These are phyloP conservation scores for Diplodia intermedia DNA, from an alignment of 2,329 filamentous ascomycete genomes.

Conservation along the genomic window DNA sequence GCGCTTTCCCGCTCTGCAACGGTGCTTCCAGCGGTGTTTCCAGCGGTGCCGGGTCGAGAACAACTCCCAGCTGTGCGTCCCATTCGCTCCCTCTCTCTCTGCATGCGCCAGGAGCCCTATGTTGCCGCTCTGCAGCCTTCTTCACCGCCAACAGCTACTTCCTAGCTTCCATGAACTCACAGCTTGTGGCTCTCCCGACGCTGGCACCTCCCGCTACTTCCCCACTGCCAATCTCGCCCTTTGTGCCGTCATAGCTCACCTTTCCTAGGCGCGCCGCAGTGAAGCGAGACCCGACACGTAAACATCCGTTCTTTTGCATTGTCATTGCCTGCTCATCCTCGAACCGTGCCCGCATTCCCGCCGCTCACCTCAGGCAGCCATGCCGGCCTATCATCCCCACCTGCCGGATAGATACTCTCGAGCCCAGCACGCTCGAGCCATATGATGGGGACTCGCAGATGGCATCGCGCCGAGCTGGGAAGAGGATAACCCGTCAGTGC, in stretches of 20 bases:
- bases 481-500: slow-evolving; percentile 1
- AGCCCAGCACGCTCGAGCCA: background rate
- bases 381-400: background rate
- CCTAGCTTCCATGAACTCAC: background rate
- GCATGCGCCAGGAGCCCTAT: background rate
- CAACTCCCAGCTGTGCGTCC: background rate
- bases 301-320: background rate
- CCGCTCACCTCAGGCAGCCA: background rate
- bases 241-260: background rate
- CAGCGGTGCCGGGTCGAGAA: background rate
- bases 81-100: background rate
- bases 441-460: background rate
- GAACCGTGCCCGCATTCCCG: background rate
- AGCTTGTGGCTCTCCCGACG: background rate
- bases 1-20: background rate
- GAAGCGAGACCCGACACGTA: background rate
- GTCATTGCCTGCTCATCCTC: background rate
- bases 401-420: background rate
- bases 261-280: background rate
- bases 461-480: slow-evolving; percentile 6
- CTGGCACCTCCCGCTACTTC: background rate
- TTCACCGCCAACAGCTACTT: background rate
- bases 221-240: background rate
- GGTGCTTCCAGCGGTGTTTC: no score
- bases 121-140: background rate